Base-by-base conservation (phyloP, 2,329 filamentous ascomycete genomes). In the Ophiocordyceps sinensis region DNA sequence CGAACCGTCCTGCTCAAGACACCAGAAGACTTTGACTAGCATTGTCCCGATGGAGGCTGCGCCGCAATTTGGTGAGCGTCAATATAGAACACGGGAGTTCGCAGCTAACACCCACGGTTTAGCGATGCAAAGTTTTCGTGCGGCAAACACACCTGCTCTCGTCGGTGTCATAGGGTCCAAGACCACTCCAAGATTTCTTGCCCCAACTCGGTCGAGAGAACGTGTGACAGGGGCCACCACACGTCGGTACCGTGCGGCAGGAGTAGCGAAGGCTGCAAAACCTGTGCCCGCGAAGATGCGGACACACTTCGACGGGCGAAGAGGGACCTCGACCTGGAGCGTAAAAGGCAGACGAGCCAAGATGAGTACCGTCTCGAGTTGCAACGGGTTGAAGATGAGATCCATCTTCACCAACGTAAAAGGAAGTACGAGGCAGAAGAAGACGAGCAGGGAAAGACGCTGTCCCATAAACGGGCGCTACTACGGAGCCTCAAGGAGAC, bases 11-110 rank as follows among this genome's bases (percentile, higher is more conserved):
- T 76, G 0, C 48, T 86, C 0, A 56, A 54, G 2, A 54, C 53
- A 0, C 66, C 70, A 0, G 53, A 67, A 0, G 74, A 84, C 35
- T 87, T 87, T 50, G 70, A 77, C 3, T 53, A 45, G 0, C 56
- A 70, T 15, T 81, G 73, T 32, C 82, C 82, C 0, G 79, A 87
- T 51, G 82, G 83, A 5, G 83, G 83, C 0, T 87, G 82, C 46
- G 61, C 61, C 0, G 63, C 75, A 38, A 65, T 64, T 17, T 87
- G 82, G 76, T 79, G 61, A 55, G 66, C 59, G 9, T 21, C 26
- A 13, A 15, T 15, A 2, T 8, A 6, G 30, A 32, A 10, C n/a
- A 10, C n/a, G 5, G 12, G 12, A 13, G 13, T 32, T 32, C n/a
- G 30, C 12, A 14, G 11, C 30, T 11, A 14, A 32, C 5, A 13